Conservation (phyloP, 2,329 filamentous ascomycete genomes). For the Ophiocordyceps camponoti-saundersi region DNA sequence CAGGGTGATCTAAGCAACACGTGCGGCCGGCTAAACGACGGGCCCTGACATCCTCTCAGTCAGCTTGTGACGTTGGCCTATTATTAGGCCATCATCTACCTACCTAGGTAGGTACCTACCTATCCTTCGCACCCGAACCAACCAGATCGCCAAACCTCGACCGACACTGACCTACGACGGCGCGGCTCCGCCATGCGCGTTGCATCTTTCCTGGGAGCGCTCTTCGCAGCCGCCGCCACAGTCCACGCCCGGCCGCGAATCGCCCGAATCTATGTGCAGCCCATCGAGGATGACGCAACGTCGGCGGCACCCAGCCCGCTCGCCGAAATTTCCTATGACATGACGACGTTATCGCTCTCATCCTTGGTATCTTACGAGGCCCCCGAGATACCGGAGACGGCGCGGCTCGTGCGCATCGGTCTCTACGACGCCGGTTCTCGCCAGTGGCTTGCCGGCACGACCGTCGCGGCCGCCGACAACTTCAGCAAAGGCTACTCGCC, state of each 20-base stretch:
- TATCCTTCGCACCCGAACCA: not conserved
- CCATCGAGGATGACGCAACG: slow-evolving; percentile 19
- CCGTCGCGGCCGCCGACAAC: slow-evolving; percentile 36
- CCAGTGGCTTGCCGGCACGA: slow-evolving; percentile 36
- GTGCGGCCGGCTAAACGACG: not conserved
- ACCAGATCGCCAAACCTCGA: not conserved
- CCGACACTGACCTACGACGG: not conserved
- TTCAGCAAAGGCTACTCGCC: slow-evolving; percentile 45
- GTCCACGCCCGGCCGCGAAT: slow-evolving; percentile 23
- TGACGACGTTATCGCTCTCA: slow-evolving; percentile 22
- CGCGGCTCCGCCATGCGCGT: slow-evolving; percentile 19
- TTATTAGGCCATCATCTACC: not conserved
- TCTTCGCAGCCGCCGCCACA: slow-evolving; percentile 24
- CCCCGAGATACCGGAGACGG: slow-evolving; percentile 30
- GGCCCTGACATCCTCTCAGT: not conserved
- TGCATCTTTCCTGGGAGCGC: slow-evolving; percentile 19
- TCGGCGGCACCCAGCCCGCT: slow-evolving; percentile 20
- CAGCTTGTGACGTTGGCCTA: too few species aligned
- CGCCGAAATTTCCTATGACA: slow-evolving; percentile 39
- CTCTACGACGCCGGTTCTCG: slow-evolving; percentile 30
- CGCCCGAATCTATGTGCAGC: slow-evolving; percentile 36
- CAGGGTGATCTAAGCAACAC: not conserved
- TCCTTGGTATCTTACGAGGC: slow-evolving; percentile 37
- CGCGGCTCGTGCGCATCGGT: slow-evolving; percentile 38
- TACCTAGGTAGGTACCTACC: not conserved